Evolutionary conservation across 495 filamentous ascomycete genomes (phyloP), one percentile per base, ranked within the genome.

Genomic region (Venustampulla echinocandica): DNA sequence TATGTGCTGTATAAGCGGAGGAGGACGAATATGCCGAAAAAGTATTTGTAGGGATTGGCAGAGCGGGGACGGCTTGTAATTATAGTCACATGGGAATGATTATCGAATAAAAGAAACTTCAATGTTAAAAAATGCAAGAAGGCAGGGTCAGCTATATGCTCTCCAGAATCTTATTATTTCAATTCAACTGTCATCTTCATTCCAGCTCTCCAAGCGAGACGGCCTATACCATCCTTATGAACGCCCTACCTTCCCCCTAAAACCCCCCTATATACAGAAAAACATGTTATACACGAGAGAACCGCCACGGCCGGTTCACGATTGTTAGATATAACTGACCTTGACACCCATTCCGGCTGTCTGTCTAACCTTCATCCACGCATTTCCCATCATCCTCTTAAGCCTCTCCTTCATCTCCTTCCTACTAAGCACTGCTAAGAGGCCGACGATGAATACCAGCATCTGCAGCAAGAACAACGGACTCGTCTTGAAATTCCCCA

Each of bases 271-370:
- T n/a, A n/a, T n/a, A n/a, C n/a, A n/a, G n/a, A n/a, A n/a, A n/a
- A n/a, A n/a, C n/a, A n/a, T n/a, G n/a, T n/a, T n/a, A n/a, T n/a
- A n/a, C n/a, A n/a, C n/a, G n/a, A n/a, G n/a, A n/a, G n/a, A n/a
- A n/a, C n/a, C n/a, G n/a, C n/a, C n/a, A n/a, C n/a, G n/a, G n/a
- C n/a, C n/a, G n/a, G n/a, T n/a, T n/a, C n/a, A n/a, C n/a, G n/a
- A n/a, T n/a, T n/a, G 33, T 49, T 46, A 95, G 44, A 98, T 92
- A 69, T 98, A 98, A 65, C 82, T 93, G 56, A 98, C 89, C 68
- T 96, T 97, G 42, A 95, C 85, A 0, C 93, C 92, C 90, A 97
- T 96, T 0, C 90, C 90, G 13, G 90, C 81, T 0, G 92, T 98
- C 27, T 77, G 72, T 51, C 71, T 80, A 6, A 96, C 68, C 65